Evolutionary conservation across 371 early-diverging fungal species (phyloP).

Genomic region (Synchytrium microbalum): DNA sequence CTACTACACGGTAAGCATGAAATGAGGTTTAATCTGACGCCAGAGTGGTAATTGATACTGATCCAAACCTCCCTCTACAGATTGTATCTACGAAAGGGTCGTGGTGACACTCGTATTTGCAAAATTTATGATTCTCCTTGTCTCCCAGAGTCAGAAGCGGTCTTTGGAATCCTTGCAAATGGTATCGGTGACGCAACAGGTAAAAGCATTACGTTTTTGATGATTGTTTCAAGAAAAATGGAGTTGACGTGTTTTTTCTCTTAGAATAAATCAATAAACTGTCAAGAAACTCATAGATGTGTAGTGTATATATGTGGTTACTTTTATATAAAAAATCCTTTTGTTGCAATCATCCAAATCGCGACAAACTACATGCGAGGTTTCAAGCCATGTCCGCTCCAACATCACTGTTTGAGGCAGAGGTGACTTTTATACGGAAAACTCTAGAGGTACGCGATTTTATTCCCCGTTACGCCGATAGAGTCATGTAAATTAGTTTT

Average conservation of each 20-base stretch:
- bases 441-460: neutral
- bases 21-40: no score
- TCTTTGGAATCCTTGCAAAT: slow-evolving; percentile 65
- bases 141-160: slow-evolving; percentile 60
- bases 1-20: slow-evolving; percentile 61
- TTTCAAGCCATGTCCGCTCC: no score
- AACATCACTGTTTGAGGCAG: neutral
- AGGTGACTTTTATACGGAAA: neutral
- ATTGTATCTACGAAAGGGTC: slow-evolving; percentile 51
- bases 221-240: neutral
- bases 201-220: no score
- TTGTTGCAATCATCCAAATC: no score
- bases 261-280: no score
- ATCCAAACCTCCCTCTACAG: no score
- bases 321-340: no score
- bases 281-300: no score
- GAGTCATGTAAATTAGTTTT: no score
- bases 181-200: slow-evolving; percentile 72
- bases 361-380: no score
- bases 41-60: no score
- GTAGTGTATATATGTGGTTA: no score
- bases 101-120: slow-evolving; percentile 51
- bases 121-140: slow-evolving; percentile 35
- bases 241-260: neutral
- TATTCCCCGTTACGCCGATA: neutral